Base-by-base conservation (phyloP, 192 early-diverging fungal genomes). In the Backusella psychrophila region DNA sequence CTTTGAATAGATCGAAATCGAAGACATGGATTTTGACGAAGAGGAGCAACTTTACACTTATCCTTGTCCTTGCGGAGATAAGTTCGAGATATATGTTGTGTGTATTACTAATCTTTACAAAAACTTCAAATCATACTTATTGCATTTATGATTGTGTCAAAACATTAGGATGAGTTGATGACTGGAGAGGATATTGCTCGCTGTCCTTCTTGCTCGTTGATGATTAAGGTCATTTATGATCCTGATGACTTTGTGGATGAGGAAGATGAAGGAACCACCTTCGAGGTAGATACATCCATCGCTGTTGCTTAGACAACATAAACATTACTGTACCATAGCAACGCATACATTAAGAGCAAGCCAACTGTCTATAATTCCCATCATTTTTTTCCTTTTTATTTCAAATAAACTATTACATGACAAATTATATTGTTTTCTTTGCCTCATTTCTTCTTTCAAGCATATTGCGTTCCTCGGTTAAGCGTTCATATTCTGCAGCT, bases 51-150 rank as follows among this genome's bases (percentile, higher is more conserved):
- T 89, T 15, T 99, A 96, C 87, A 88, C 87, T 69, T 99, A 96
- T 79, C 97, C 97, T 38, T 99, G 96, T 81, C 97, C 97, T 5
- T 99, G 97, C 85, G 97, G 97, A 19, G 97, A 99, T 89, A 88
- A 90, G 35, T 99, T 99, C 78, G 85, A 93, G 77, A 97, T 97
- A 74, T 90, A 93, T 6, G 79, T 89, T 80, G 91, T 92, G 83
- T 39, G 73, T 69, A 65, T 63, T 63, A 63, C 9, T 63, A 63
- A 63, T 23, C 11, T 8, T 29, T 11, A 14, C 23, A 29, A 63
- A 29, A 17, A 33, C n/a, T 31, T 31, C 14, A 14, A 69, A n/a
- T 12, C 66, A 15, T 15, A 53, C 52, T 17, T 11, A 67, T 26
- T 36, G 26, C 44, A 75, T 35, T 7, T 8, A 19, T n/a, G 36